Base-by-base conservation (phyloP, 805 yeast species). In the Phaffomyces antillensis region DNA sequence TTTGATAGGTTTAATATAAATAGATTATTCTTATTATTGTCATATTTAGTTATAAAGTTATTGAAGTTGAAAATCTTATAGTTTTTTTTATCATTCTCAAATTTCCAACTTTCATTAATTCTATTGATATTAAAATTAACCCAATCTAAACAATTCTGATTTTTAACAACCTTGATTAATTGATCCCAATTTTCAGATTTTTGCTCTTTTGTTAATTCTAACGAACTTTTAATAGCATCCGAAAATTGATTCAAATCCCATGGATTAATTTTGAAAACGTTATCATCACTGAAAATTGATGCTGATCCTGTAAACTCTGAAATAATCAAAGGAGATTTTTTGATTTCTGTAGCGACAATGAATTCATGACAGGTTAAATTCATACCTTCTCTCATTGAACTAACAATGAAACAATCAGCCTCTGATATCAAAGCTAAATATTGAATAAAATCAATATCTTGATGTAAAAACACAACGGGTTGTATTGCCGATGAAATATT, bases 281-380 rank as follows among this genome's bases (percentile, higher is more conserved):
- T 90, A 24, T 76, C 66, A 26, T 76, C 66, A 13, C 72, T 71
- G 44, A 93, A 69, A 7, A 91, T 78, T 6, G 83, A 74, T 0
- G 98, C 96, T 11, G 96, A 86, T 2, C 99, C 99, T 1, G 96
- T 89, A 56, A 93, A 93, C 63, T 93, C 99, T 34, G 96, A 86
- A 44, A 93, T 64, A 39, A 93, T 75, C 50, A 91, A 72, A 2
- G 96, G 96, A 0, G 96, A 83, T 52, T 83, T 81, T 47, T 77
- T 77, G 36, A 76, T 78, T 20, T 71, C 66, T 1, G 93, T 77
- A 24, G 95, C 86, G 44, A 82, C 83, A 36, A 89, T 76, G 61
- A 84, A 93, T 62, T 93, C 99, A 60, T 93, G 99, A 54, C 96
- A 91, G 0, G 98, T 90, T 58, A 93, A 71, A 56, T 93, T 93